Percentiles rank a stretch among this genome's conserved stretches.
These are phyloP conservation scores for Talaromyces sp. DNA, from an alignment of 2,329 filamentous ascomycete species.

Conservation along the genomic window DNA sequence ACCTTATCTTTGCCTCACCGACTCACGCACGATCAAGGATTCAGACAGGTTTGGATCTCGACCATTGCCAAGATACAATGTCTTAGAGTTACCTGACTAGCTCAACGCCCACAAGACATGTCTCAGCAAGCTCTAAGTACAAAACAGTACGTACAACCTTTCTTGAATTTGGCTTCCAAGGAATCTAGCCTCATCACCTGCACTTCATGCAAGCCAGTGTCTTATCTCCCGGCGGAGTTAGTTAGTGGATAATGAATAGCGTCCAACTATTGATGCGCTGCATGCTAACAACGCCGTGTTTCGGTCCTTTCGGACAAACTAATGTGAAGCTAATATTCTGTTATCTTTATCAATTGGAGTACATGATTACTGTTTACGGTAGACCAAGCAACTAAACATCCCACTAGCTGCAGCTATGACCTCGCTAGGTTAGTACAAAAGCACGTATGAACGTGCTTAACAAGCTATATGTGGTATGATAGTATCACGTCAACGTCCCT, in stretches of 20 bases:
- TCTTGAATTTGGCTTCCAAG: neutral
- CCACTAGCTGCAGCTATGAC: neutral
- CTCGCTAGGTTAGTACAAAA: neutral
- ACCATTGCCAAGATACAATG: neutral
- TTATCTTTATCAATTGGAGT: neutral
- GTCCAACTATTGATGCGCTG: neutral
- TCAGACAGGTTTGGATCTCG: neutral
- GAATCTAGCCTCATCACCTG: neutral
- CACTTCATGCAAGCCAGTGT: neutral
- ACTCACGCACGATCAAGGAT: neutral
- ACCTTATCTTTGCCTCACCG: neutral
- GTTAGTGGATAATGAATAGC: neutral
- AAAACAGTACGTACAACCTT: neutral
- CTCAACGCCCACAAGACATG: slow-evolving; percentile 4
- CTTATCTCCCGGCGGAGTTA: slow-evolving; percentile 5
- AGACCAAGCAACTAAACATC: slow-evolving; percentile 1
- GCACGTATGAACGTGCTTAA: neutral
- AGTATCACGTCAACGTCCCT: neutral
- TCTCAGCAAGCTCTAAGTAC: neutral
- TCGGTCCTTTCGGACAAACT: slow-evolving; percentile 1
- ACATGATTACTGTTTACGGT: neutral
- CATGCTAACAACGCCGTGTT: neutral
- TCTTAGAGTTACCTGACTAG: slow-evolving; percentile 10
- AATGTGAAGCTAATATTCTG: neutral
- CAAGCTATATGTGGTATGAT: neutral